Conservation (phyloP, 2,329 filamentous ascomycete genomes). For the Cytospora schulzeri region DNA sequence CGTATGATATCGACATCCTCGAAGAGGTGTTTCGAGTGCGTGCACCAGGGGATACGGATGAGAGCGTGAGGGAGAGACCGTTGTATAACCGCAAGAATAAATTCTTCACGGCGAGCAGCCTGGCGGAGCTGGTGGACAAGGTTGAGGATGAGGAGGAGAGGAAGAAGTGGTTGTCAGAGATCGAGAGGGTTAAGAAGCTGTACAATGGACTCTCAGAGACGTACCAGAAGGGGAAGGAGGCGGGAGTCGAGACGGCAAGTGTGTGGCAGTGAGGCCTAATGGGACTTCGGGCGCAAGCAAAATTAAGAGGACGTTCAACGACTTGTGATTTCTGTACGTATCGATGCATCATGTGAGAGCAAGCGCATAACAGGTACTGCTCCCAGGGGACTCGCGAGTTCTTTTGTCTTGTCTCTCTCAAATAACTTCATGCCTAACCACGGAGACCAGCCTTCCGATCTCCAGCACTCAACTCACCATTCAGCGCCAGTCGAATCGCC, state of each 20-base stretch:
- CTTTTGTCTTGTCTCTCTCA: not conserved
- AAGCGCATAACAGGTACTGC: not conserved
- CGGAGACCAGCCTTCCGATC: not conserved
- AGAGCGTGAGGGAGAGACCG: slow-evolving; percentile 41
- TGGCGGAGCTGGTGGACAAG: slow-evolving; percentile 44
- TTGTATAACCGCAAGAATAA: slow-evolving; percentile 60
- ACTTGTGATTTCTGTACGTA: not conserved
- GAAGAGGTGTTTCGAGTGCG: slow-evolving; percentile 56
- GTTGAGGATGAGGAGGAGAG: slow-evolving; percentile 41
- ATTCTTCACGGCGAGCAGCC: slow-evolving; percentile 52
- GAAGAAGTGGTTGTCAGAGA: slow-evolving; percentile 41
- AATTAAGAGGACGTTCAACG: not conserved
- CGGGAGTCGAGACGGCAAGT: slow-evolving; percentile 47
- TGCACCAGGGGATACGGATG: slow-evolving; percentile 41
- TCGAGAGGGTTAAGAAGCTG: slow-evolving; percentile 50
- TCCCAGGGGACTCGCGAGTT: not conserved
- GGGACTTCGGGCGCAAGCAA: not conserved
- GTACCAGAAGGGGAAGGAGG: slow-evolving; percentile 52
- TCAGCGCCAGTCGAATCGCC: slow-evolving; percentile 12
- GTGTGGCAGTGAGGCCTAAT: slow-evolving; percentile 48
- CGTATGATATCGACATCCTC: slow-evolving; percentile 60
- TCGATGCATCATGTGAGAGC: not conserved
- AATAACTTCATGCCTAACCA: not conserved
- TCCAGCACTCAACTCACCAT: not conserved
- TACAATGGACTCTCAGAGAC: slow-evolving; percentile 50